Percentiles rank a stretch among this genome's conserved stretches.
Conservation (phyloP, 2,329 filamentous ascomycete species). For the Ophiostoma australiae region DNA sequence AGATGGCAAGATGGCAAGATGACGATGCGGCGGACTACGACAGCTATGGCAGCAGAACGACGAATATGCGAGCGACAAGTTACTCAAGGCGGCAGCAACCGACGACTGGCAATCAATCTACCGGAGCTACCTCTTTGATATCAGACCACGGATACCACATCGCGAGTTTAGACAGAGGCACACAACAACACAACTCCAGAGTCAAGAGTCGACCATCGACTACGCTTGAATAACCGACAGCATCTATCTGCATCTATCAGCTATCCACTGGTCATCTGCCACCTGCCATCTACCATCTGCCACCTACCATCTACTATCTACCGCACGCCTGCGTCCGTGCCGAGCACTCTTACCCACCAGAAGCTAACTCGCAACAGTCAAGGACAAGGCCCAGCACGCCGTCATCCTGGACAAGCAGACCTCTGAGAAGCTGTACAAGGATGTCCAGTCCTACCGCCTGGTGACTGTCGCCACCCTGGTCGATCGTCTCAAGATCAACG, state of each 20-base stretch:
- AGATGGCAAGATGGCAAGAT: not conserved
- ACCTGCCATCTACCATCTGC: too few species aligned
- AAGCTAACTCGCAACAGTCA: conserved; percentile 53
- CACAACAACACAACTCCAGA: not conserved
- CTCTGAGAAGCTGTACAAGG: conserved; percentile 98
- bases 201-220: not conserved
- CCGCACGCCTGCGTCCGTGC: not conserved
- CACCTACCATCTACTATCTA: not conserved
- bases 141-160: not conserved
- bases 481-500: conserved; percentile 99
- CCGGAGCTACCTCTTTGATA: not conserved
- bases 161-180: too few species aligned
- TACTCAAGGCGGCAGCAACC: not conserved
- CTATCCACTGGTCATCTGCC: too few species aligned
- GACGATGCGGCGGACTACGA: not conserved
- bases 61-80: not conserved
- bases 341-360: not conserved
- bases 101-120: not conserved
- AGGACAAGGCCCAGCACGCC: conserved; percentile 99
- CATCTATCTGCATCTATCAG: not conserved
- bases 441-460: conserved; percentile 99
- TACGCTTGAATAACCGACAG: not conserved
- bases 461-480: conserved; percentile 98
- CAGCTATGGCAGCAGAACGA: not conserved
- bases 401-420: conserved; percentile 98